Percentiles rank a stretch among this genome's conserved stretches.
These are phyloP conservation scores for Diplodia mutila DNA, from an alignment of 2,329 filamentous ascomycete species.

Conservation along the genomic window DNA sequence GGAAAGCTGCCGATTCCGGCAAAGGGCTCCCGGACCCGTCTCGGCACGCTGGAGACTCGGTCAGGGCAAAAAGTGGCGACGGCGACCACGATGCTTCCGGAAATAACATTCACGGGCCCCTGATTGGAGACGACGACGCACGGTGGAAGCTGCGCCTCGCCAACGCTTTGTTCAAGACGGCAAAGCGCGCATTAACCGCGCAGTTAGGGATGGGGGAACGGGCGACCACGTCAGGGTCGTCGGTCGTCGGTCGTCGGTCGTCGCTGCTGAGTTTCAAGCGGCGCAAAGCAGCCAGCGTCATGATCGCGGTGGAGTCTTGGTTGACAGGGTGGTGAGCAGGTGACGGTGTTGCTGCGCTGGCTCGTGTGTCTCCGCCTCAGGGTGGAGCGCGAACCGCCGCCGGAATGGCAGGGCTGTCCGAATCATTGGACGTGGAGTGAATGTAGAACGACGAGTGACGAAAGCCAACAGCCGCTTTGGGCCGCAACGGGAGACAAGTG, in stretches of 20 bases:
- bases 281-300: not conserved
- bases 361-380: slow-evolving; percentile 11
- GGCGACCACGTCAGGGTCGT: slow-evolving; percentile 2
- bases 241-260: no score
- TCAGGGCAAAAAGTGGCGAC: not conserved
- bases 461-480: not conserved
- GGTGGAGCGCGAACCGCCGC: not conserved
- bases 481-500: not conserved
- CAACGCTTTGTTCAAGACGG: not conserved
- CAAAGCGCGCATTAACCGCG: not conserved
- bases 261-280: slow-evolving; percentile 9
- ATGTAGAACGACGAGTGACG: not conserved
- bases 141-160: slow-evolving; percentile 8
- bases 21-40: not conserved
- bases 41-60: not conserved
- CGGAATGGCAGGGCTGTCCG: not conserved
- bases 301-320: not conserved
- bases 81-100: not conserved
- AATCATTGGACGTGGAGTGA: slow-evolving; percentile 14
- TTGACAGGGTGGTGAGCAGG: not conserved
- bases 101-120: not conserved
- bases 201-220: not conserved
- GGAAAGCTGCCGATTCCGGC: not conserved
- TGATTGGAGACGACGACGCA: not conserved
- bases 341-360: slow-evolving; percentile 13